Base-by-base conservation (phyloP, 1,139 yeast species). In the Nematodospora anomalae region DNA sequence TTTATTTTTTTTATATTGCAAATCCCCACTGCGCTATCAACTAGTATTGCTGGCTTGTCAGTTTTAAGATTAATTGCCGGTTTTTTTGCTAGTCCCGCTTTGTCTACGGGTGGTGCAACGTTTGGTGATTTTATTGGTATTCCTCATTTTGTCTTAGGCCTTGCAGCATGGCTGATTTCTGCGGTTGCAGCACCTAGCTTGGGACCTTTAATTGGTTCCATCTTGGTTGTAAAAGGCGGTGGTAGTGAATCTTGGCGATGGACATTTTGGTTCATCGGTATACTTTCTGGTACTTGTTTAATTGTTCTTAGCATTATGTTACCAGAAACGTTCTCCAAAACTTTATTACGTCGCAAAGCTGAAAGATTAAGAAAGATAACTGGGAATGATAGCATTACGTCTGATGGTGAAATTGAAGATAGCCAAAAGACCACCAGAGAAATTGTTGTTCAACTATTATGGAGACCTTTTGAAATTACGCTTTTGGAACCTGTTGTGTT, bases 291-390 rank as follows among this genome's bases (percentile, higher is more conserved):
- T 9, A 33, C 61, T 3, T 37, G 66, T 1, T 52, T 70, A 5
- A 8, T 62, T 1, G 14, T 71, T 1, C 52, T 74, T 37, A 29
- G 55, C 3, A 51, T 64, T 30, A 52, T 67, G 28, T 55, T 78
- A 25, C 80, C 81, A 0, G 85, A 80, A 54, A 73, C 83, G 6
- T 71, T 62, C 30, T 67, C 54, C 13, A 63, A 62, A 24, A 69
- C 76, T 2, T 52, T 80, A 15, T 56, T 79, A 7, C 53, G 64
- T 34, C 59, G 78, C 35, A 62, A 70, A 43, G 83, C 83, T 0
- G 42, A 52, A 20, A 55, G 78, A 39, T 56, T 77, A 36, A 62
- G 82, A 48, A 58, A 58, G 30, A 38, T 58, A 8, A 75, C 82
- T 7, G 77, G 77, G 2, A 62, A 54, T 43, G 38, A 54, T 52